A percentile compares a stretch with the other conserved stretches of the same genome.
These are phyloP conservation scores for Meyerozyma elateridarum DNA, from an alignment of 1,139 yeast species.

Conservation along the genomic window DNA sequence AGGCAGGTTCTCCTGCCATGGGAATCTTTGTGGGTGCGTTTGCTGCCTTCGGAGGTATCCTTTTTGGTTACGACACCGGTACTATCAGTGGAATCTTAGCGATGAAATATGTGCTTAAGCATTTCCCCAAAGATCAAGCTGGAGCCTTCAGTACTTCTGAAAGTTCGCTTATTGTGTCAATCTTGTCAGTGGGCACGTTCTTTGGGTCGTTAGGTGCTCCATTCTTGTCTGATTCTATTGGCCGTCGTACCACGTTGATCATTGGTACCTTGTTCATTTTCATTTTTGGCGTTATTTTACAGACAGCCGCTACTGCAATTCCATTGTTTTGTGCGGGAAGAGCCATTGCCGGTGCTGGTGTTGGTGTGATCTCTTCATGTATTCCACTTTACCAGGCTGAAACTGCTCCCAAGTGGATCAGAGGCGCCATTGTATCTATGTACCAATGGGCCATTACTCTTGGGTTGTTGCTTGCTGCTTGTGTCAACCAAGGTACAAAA, in stretches of 20 bases:
- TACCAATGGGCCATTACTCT: slow-evolving; percentile 64
- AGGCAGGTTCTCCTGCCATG: slow-evolving; percentile 45
- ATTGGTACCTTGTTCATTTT: slow-evolving; percentile 48
- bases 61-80: slow-evolving; percentile 77
- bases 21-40: slow-evolving; percentile 44
- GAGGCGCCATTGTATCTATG: slow-evolving; percentile 64
- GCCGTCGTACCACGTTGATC: slow-evolving; percentile 56
- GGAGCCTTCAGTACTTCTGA: slow-evolving; percentile 54
- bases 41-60: slow-evolving; percentile 63
- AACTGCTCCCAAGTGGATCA: slow-evolving; percentile 61
- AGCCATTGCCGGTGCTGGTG: slow-evolving; percentile 57
- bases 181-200: slow-evolving; percentile 70
- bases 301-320: slow-evolving; percentile 49
- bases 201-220: slow-evolving; percentile 61
- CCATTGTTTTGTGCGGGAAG: slow-evolving; percentile 29
- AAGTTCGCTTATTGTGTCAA: slow-evolving; percentile 60
- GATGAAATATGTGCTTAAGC: slow-evolving; percentile 55
- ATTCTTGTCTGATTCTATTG: slow-evolving; percentile 50
- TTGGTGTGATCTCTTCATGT: slow-evolving; percentile 54
- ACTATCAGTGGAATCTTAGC: slow-evolving; percentile 74
- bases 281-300: slow-evolving; percentile 57
- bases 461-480: slow-evolving; percentile 56
- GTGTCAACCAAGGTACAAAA: slow-evolving; percentile 58
- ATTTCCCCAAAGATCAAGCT: slow-evolving; percentile 46
- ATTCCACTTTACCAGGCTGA: slow-evolving; percentile 66